A percentile compares a stretch with the other conserved stretches of the same genome.
Conservation (phyloP, 2,329 filamentous ascomycete genomes). For the Ambrosiella beaveri region DNA sequence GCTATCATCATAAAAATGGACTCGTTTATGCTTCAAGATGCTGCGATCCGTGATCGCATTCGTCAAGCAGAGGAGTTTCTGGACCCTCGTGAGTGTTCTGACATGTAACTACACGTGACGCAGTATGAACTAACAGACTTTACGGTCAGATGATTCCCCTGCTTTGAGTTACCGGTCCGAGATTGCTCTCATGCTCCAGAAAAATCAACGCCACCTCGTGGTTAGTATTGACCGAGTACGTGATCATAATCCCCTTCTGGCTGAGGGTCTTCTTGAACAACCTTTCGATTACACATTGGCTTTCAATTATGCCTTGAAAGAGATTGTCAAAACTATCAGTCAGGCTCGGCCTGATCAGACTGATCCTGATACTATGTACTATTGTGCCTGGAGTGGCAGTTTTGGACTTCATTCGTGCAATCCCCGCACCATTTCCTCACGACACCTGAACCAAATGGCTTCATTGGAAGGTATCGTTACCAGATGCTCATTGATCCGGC, state of each 20-base stretch:
- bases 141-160: constrained; percentile 30
- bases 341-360: constrained; percentile 60
- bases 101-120: not conserved
- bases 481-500: constrained; percentile 82
- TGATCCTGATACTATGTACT: constrained; percentile 68
- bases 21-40: constrained; percentile 60
- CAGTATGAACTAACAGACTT: not conserved
- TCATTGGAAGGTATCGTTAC: constrained; percentile 96
- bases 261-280: constrained; percentile 57
- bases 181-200: constrained; percentile 62
- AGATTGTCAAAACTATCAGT: constrained; percentile 66
- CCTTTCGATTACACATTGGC: constrained; percentile 81
- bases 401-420: constrained; percentile 94
- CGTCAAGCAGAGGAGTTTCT: constrained; percentile 83
- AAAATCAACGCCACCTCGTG: constrained; percentile 44
- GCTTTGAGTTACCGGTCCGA: constrained; percentile 69
- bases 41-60: constrained; percentile 67
- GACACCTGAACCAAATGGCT: constrained; percentile 89
- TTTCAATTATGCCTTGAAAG: constrained; percentile 79
- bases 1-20: constrained; percentile 40
- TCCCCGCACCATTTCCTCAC: constrained; percentile 75
- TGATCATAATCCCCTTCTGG: constrained; percentile 68
- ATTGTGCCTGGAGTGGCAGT: constrained; percentile 91
- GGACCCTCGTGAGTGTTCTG: constrained; percentile 58
- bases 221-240: constrained; percentile 84